phyloP scores from a whole-genome alignment of 345 rosid genomes.

The Rhodamnia argentea region DNA sequence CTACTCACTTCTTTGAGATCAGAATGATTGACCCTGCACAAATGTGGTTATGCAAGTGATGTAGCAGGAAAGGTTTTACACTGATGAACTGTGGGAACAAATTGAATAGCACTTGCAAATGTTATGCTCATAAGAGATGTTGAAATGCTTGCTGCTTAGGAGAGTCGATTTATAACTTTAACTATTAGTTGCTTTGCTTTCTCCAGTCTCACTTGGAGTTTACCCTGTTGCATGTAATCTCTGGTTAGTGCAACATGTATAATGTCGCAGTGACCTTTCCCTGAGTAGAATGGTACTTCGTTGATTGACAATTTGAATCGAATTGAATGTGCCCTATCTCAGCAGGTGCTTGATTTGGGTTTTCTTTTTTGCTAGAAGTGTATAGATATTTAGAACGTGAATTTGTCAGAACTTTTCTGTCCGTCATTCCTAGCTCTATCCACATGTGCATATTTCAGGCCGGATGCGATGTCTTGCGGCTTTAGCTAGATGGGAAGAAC shows the following conservation, averaged over 20 bases:
- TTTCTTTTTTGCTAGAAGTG: neutral
- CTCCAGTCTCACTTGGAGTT: neutral
- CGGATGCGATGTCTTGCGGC: conserved; percentile 98
- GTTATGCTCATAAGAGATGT: neutral
- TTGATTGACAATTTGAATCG: neutral
- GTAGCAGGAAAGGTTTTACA: neutral
- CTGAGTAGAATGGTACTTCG: neutral
- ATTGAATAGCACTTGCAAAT: neutral
- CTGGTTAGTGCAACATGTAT: neutral
- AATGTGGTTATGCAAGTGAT: neutral
- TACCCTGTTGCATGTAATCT: neutral
- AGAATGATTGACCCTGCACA: neutral
- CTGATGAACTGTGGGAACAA: neutral
- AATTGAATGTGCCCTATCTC: neutral
- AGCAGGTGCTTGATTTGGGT: neutral
- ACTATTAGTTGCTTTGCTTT: neutral
- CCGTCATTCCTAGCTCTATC: neutral
- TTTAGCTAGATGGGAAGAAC: conserved; percentile 97
- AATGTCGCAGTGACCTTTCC: neutral
- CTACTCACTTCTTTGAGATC: neutral
- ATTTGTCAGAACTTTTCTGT: neutral
- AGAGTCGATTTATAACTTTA: neutral
- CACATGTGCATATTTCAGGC: conserved; percentile 34
- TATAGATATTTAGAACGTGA: neutral
- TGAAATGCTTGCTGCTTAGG: neutral